Evolutionary conservation across 164 flowering plant species (phyloP), one percentile per base, ranked within the genome.

Genomic region (Aristolochia fimbriata): DNA sequence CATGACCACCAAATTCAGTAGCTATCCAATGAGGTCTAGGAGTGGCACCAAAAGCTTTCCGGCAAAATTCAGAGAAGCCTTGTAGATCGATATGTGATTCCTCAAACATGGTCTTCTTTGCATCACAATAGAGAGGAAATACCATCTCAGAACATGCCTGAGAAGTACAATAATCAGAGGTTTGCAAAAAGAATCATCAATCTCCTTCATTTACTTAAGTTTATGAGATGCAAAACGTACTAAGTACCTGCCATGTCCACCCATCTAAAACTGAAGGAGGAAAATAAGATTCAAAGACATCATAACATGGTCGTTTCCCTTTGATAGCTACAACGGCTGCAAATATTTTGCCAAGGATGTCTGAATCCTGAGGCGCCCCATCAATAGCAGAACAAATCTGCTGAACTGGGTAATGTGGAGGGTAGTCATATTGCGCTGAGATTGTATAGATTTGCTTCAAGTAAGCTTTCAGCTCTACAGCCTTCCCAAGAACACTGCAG

Each of bases 21-120:
- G 83, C 73, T 50, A 76, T 57, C 94, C 90, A 87, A 49, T 84
- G 86, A 30, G 85, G 83, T 53, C 81, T 74, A 25, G 86, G 90
- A 17, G 51, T 14, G 55, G 84, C 83, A 6, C 79, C 80, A 60
- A 60, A 86, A 1, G 10, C 43, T 6, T 0, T 1, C 19, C 60
- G 57, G 66, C 94, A 86, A 0, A 46, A 0, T n/a, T 70, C 21
- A 1, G 47, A 60, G 65, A 47, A 78, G 16, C 47, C 46, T 3
- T 33, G 52, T 6, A 84, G 66, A 66, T 64, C 56, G 57, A 75
- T 81, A 1, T 80, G 80, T 9, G 56, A 33, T 0, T 69, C 62
- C 48, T 57, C 78, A 59, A 78, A 84, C 86, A 86, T 80, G 1
- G 83, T 74, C 13, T 71, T 74, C 1, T 81, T 74, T 25, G 37